Percentiles rank a stretch among this genome's conserved stretches.
These are phyloP conservation scores for Xylaria sp. DNA, from an alignment of 2,329 filamentous ascomycete genomes.

Conservation along the genomic window DNA sequence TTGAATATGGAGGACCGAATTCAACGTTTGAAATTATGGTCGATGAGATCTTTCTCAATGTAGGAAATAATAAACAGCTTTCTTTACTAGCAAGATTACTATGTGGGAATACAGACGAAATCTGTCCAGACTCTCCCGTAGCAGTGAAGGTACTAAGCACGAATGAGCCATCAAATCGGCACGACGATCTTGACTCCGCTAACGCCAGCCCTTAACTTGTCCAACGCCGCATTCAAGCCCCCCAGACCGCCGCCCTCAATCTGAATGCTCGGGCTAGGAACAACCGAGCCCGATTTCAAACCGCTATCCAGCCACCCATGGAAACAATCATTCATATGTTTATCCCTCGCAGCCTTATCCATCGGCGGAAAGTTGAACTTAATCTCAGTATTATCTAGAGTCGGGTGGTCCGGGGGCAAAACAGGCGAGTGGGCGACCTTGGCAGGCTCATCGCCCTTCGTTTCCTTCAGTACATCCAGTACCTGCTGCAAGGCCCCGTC, in stretches of 20 bases:
- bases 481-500: not conserved
- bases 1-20: too few species aligned
- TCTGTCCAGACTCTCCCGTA: too few species aligned
- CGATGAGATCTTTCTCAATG: too few species aligned
- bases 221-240: not conserved
- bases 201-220: not conserved
- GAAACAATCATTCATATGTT: not conserved
- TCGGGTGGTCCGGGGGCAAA: not conserved
- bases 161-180: not conserved
- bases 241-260: not conserved
- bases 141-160: not conserved
- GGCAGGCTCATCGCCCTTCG: not conserved
- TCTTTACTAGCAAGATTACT: too few species aligned
- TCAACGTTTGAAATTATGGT: too few species aligned
- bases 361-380: not conserved
- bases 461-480: not conserved
- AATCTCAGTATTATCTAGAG: not conserved
- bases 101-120: too few species aligned
- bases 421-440: not conserved
- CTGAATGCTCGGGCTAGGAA: not conserved
- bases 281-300: not conserved
- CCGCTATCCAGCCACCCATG: not conserved
- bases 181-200: not conserved
- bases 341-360: not conserved
- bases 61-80: too few species aligned